Evolutionary conservation across 1,139 yeast species (phyloP).

Genomic region (Insectozyma bohioensis): DNA sequence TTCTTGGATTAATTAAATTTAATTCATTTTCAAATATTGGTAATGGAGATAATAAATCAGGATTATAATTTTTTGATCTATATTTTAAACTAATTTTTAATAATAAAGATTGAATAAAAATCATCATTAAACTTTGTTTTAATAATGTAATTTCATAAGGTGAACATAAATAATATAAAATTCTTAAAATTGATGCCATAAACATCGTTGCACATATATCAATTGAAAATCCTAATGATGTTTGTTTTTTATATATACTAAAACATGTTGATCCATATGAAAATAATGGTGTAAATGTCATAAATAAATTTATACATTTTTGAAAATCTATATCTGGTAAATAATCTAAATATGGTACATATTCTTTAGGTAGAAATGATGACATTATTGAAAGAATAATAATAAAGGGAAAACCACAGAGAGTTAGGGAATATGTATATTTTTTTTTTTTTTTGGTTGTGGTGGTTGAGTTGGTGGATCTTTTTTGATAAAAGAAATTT

Average conservation of each 20-base stretch:
- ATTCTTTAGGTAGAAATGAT: conserved; percentile 23
- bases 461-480: too few species aligned
- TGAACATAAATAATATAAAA: conserved; percentile 71
- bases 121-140: conserved; percentile 77
- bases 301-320: conserved; percentile 40
- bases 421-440: too few species aligned
- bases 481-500: too few species aligned
- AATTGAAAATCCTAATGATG: conserved; percentile 77
- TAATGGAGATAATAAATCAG: conserved; percentile 38
- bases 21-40: conserved; percentile 33
- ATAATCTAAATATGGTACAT: conserved; percentile 32
- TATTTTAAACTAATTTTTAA: conserved; percentile 62
- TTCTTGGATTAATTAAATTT: conserved; percentile 21
- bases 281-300: conserved; percentile 76
- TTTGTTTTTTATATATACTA: conserved; percentile 59
- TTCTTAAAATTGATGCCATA: conserved; percentile 69
- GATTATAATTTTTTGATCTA: conserved; percentile 46
- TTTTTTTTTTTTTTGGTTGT: too few species aligned
- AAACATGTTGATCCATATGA: conserved; percentile 84
- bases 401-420: too few species aligned
- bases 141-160: conserved; percentile 78
- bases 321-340: conserved; percentile 50
- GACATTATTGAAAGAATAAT: too few species aligned
- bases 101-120: conserved; percentile 66
- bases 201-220: conserved; percentile 93